phyloP scores from a whole-genome alignment of 768 basidiomycete genomes.

The Panellus pusillus region DNA sequence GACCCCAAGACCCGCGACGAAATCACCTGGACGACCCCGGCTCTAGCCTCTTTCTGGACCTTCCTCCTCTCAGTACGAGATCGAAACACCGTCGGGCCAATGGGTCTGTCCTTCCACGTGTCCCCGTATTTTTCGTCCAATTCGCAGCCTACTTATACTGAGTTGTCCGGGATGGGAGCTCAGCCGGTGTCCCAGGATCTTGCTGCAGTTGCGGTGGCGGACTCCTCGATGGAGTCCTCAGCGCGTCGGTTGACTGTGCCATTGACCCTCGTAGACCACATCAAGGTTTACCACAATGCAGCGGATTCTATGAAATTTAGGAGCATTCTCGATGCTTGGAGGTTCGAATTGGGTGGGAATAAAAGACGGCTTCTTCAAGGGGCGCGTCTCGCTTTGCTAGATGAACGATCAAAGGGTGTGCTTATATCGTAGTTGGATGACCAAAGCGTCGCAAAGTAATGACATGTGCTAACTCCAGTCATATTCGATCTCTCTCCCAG shows the following conservation, averaged over 20 bases:
- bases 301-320: conserved; percentile 48
- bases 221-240: conserved; percentile 12
- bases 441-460: background rate
- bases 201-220: background rate
- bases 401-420: conserved; percentile 48
- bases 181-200: conserved; percentile 4
- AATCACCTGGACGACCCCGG: conserved; percentile 48
- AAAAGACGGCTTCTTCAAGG: conserved; percentile 50
- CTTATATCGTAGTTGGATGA: conserved; percentile 33
- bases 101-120: conserved; percentile 52
- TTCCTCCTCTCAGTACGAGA: conserved; percentile 45
- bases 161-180: conserved; percentile 16
- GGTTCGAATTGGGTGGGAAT: conserved; percentile 25
- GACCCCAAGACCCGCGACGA: conserved; percentile 21
- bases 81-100: conserved; percentile 38
- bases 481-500: background rate
- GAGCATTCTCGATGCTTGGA: conserved; percentile 52
- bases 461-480: no score
- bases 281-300: conserved; percentile 63
- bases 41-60: conserved; percentile 48
- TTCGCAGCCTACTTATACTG: conserved; percentile 18
- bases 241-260: conserved; percentile 15
- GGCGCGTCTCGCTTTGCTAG: conserved; percentile 47
- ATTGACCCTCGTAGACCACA: conserved; percentile 43
- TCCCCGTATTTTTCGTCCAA: conserved; percentile 22